These are phyloP conservation scores for Begonia peltatifolia DNA, from an alignment of 306 rosid genomes.

Conservation along the genomic window DNA sequence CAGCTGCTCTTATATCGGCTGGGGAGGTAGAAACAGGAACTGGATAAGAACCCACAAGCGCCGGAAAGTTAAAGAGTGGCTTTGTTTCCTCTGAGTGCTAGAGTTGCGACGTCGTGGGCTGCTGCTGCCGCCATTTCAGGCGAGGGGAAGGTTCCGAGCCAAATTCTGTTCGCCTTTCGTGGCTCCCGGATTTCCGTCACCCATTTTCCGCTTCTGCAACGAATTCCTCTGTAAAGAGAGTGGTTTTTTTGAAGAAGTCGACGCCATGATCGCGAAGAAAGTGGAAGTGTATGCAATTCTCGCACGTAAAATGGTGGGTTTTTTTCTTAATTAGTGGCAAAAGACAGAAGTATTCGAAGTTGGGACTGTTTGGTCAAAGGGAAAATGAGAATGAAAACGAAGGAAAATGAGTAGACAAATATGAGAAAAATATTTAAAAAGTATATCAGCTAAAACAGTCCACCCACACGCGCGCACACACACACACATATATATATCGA, in stretches of 20 bases:
- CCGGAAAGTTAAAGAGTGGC: conserved; percentile 54
- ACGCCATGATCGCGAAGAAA: conserved; percentile 22
- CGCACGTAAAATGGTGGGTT: too few species aligned
- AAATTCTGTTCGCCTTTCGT: conserved; percentile 56
- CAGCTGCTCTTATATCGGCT: conserved; percentile 55
- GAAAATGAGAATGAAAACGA: too few species aligned
- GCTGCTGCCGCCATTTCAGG: conserved; percentile 95
- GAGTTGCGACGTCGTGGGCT: conserved; percentile 71
- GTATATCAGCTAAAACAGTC: too few species aligned
- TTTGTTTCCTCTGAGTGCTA: conserved; percentile 54
- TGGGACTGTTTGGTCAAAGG: too few species aligned
- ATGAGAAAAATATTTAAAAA: too few species aligned
- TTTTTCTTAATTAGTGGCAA: too few species aligned
- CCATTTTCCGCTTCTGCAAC: conserved; percentile 72
- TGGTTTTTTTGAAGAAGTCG: conserved; percentile 40
- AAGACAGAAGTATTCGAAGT: too few species aligned
- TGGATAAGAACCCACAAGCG: conserved; percentile 21
- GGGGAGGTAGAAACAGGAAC: conserved; percentile 41
- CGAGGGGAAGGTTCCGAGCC: conserved; percentile 66
- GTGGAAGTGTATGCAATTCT: too few species aligned
- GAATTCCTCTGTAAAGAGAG: conserved; percentile 49
- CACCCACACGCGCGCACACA: too few species aligned
- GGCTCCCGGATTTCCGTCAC: conserved; percentile 95
- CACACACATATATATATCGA: too few species aligned
- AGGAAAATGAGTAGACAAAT: too few species aligned